Evolutionary conservation across 495 filamentous ascomycete species (phyloP), one percentile per base, ranked within the genome.

Genomic region (Eremomyces bilateralis): DNA sequence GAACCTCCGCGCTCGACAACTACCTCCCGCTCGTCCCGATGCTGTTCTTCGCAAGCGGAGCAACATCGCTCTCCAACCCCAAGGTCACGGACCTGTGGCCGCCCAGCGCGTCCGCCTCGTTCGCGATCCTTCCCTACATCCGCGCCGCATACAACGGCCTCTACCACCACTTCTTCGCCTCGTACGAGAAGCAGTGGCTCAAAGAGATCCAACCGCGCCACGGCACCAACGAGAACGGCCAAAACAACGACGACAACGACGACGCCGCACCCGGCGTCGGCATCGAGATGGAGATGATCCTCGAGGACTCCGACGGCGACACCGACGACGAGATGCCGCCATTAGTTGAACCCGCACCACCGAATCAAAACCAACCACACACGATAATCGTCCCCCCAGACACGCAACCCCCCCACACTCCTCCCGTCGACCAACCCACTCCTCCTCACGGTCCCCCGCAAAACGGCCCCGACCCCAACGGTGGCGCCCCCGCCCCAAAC

Each of bases 61-160:
- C 35, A 12, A 21, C 31, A 20, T 10, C 41, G 1, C n/a, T n/a
- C n/a, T 36, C 42, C 0, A 53, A 50, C 24, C 58, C 61, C 0
- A 39, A 51, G 4, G n/a, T n/a, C n/a, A 51, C 61, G 8, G 54
- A 62, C n/a, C 45, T 59, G 13, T 91, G 80, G 80, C 80, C 80
- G 11, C 78, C 78, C 0, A 78, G 69, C 16, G 65, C 75, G 2
- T 61, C 67, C n/a, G 66, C 79, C 61, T 70, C 71, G 12, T 57
- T 88, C 38, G 61, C 69, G 0, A 46, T 72, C 2, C 59, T 84
- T 25, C 80, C 80, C 1, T 69, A 69, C 35, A 39, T 83, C 20
- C 70, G 77, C 24, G 58, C 66, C 15, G 57, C 64, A 17, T 88
- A 91, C 51, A 62, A 67, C 33, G 54, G 59, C n/a, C 48, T 76